Conservation (phyloP, 139 green algal species). For the Diplosphaera chodatii region DNA sequence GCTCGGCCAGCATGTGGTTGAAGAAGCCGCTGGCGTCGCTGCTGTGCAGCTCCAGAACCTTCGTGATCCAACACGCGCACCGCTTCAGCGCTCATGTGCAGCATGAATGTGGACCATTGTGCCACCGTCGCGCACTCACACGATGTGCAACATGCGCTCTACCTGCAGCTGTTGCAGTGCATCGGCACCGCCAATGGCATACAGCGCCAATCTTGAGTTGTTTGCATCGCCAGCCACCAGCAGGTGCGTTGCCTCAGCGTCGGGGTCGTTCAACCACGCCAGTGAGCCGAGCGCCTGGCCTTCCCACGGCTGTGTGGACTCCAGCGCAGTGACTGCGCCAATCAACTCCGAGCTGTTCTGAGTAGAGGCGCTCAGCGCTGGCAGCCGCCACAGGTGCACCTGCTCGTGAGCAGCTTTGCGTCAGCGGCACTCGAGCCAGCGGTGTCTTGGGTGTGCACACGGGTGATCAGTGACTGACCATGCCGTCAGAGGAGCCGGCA, state of each 20-base stretch:
- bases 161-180: not conserved
- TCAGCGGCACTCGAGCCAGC: too few species aligned
- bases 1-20: conserved; percentile 45
- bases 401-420: too few species aligned
- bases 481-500: conserved; percentile 17
- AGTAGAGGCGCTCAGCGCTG: not conserved
- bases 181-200: conserved; percentile 15
- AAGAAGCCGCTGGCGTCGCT: conserved; percentile 25
- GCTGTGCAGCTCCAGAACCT: conserved; percentile 17
- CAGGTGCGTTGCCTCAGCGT: conserved; percentile 3
- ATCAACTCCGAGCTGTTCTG: not conserved
- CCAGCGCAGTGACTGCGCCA: conserved; percentile 7
- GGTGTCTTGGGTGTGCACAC: too few species aligned
- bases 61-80: too few species aligned
- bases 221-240: conserved; percentile 36
- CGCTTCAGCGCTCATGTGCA: too few species aligned
- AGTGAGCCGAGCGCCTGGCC: not conserved
- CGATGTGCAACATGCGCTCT: too few species aligned
- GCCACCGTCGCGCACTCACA: too few species aligned
- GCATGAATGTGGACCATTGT: too few species aligned
- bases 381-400: not conserved
- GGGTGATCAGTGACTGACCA: not conserved
- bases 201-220: conserved; percentile 44
- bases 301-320: conserved; percentile 4
- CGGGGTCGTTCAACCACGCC: not conserved